Evolutionary conservation across 2,329 filamentous ascomycete genomes (phyloP), one percentile per base, ranked within the genome.

Genomic region (Ceratocystis colombiana): DNA sequence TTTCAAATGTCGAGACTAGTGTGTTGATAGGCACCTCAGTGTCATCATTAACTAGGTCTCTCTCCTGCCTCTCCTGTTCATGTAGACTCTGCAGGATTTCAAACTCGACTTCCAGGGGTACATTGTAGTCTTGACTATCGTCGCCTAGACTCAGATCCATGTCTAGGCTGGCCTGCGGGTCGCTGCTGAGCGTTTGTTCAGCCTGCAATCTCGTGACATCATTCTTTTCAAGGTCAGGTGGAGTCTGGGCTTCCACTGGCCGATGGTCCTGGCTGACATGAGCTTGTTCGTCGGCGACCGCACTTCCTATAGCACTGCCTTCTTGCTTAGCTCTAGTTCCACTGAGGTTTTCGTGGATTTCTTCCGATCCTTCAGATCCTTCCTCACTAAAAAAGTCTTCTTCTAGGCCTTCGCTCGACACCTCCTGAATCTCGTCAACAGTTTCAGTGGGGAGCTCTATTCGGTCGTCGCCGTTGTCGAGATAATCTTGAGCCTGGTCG

Each of bases 381-480:
- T 61, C 53, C 22, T 61, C 50, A 46, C 6, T 15, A 3, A 53
- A 15, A 53, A 25, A 15, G 8, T 59, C 55, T 8, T 59, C 25
- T 17, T 37, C 17, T 10, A 30, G 15, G 7, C n/a, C 28, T 25
- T 59, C 55, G 28, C 15, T 17, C n/a, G 17, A 30, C 28, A n/a
- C 55, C 28, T 37, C 25, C 55, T 33, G 15, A n/a, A n/a, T 30
- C 33, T 30, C 55, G n/a, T 20, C 25, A 41, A 41, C 0, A 15
- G 37, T 41, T 37, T 22, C 20, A 10, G 48, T 4, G 12, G 55
- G 28, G 7, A 59, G 28, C 28, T 59, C 55, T 28, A 59, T 59
- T 59, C 55, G 30, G 28, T 59, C 55, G 53, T 59, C 53, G n/a
- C 30, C 37, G 55, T 22, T 59, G 25, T 59, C 55, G 7, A 59